Evolutionary conservation across 306 rosid genomes (phyloP).

Genomic region (Hippophae tibetana): DNA sequence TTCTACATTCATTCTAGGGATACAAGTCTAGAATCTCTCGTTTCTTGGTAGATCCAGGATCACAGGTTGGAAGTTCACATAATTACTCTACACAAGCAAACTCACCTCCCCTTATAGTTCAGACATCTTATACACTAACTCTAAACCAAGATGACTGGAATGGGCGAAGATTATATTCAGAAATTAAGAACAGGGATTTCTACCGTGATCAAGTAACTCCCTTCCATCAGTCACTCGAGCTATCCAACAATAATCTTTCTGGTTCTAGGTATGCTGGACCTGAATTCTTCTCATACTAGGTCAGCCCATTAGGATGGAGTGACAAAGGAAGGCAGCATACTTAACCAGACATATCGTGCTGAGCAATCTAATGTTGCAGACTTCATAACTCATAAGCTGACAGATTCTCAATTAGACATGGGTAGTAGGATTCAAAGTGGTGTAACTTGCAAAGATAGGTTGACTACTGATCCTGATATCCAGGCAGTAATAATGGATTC

Average conservation of each 20-base stretch:
- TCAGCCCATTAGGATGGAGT: slow-evolving; percentile 27
- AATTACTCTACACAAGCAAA: slow-evolving; percentile 26
- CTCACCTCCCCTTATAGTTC: slow-evolving; percentile 28
- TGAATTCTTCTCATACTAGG: slow-evolving; percentile 25
- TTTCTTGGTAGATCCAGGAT: slow-evolving; percentile 14
- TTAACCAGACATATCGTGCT: slow-evolving; percentile 19
- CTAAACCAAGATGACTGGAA: slow-evolving; percentile 26
- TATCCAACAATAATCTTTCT: slow-evolving; percentile 18
- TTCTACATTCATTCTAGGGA: slow-evolving; percentile 33
- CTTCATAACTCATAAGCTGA: slow-evolving; percentile 22
- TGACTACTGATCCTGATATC: no score
- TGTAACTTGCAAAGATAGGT: no score
- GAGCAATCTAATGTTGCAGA: slow-evolving; percentile 28
- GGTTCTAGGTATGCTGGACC: slow-evolving; percentile 24
- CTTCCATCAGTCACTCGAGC: slow-evolving; percentile 21
- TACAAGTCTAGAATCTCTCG: slow-evolving; percentile 26
- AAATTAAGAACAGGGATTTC: slow-evolving; percentile 39
- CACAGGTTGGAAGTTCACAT: slow-evolving; percentile 36
- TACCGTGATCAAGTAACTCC: slow-evolving; percentile 24
- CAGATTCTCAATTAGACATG: slow-evolving; percentile 22
- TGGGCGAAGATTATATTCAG: slow-evolving; percentile 23
- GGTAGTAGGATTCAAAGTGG: no score
- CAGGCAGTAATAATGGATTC: no score
- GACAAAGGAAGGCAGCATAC: slow-evolving; percentile 19
- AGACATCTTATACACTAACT: slow-evolving; percentile 33